Evolutionary conservation across 1,284 basidiomycete species (phyloP), one percentile per base, ranked within the genome.

Genomic region (Malassezia caprae): DNA sequence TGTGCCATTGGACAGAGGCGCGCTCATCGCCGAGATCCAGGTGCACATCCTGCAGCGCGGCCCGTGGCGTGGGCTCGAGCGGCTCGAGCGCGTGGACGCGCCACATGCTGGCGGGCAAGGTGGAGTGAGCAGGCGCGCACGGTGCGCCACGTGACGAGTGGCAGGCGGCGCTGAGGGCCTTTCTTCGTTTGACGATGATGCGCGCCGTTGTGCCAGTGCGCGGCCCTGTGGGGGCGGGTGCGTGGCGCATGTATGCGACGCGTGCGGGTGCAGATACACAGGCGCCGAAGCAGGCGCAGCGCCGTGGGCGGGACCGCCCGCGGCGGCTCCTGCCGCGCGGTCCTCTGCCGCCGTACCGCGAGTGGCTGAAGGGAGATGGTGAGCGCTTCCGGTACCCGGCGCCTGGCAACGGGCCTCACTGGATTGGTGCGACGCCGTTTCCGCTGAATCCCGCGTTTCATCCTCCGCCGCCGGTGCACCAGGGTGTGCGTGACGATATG

Each of bases 401-500:
- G 44, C 63, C 67, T 0, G 63, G 65, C 2, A 59, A 56, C 42
- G 68, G 68, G 6, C 68, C 68, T 42, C 66, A 68, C 58, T 71
- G 68, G 68, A 63, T 71, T 50, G 67, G 61, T n/a, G 56, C 59
- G 15, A 71, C 67, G 34, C 71, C 71, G 13, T 73, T 73, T 49
- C 71, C 71, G 0, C 61, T 72, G 56, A 73, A 73, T 45, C 69
- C 71, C 10, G 50, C 68, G 6, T 73, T 73, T 56, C 60, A 61
- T 24, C 71, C 71, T 1, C 68, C 69, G 23, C 58, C 69, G 2
- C 71, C 71, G 4, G 47, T 72, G 7, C 54, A 63, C 30, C 62
- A 67, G 28, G 56, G 48, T 30, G 60, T 64, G 41, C 66, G 66
- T 52, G 56, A 66, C 46, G 59, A 68, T 43, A 66, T 73, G 26